Conservation (phyloP, 352 stramenopile genomes). For the Globisporangium apiculatum region DNA sequence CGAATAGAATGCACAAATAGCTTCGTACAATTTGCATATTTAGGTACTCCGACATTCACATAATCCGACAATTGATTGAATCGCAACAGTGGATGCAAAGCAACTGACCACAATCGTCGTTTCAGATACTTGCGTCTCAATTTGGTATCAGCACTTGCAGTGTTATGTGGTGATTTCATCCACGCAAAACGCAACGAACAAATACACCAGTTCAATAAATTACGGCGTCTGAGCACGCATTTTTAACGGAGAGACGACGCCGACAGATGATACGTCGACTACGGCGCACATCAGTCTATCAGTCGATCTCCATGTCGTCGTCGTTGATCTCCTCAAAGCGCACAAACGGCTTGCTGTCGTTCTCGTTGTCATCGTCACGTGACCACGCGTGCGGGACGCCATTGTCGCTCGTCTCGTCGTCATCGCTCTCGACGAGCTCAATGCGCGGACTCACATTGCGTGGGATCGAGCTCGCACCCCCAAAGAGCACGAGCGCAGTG, state of each 20-base stretch:
- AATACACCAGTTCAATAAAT: background rate
- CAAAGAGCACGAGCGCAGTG: constrained; percentile 54
- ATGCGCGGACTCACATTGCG: constrained; percentile 23
- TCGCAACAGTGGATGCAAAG: too few relatives aligned
- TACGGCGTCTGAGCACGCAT: too few relatives aligned
- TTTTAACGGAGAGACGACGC: background rate
- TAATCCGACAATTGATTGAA: too few relatives aligned
- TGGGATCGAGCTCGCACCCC: constrained; percentile 26
- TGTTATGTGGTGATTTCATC: too few relatives aligned
- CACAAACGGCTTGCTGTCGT: constrained; percentile 30
- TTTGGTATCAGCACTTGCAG: too few relatives aligned
- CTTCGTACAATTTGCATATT: too few relatives aligned
- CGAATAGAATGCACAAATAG: too few relatives aligned
- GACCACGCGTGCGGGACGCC: background rate
- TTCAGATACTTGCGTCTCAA: too few relatives aligned
- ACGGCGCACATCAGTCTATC: constrained; percentile 2
- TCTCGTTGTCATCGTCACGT: constrained; percentile 5
- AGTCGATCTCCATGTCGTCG: constrained; percentile 77
- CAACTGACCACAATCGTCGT: too few relatives aligned
- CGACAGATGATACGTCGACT: background rate
- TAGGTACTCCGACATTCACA: too few relatives aligned
- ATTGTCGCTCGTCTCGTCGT: constrained; percentile 16
- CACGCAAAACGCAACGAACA: background rate
- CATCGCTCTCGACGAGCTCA: constrained; percentile 46
- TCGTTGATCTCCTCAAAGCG: constrained; percentile 67